These are phyloP conservation scores for Lodderomyces oxycetoniae DNA, from an alignment of 1,139 yeast genomes.

Conservation along the genomic window DNA sequence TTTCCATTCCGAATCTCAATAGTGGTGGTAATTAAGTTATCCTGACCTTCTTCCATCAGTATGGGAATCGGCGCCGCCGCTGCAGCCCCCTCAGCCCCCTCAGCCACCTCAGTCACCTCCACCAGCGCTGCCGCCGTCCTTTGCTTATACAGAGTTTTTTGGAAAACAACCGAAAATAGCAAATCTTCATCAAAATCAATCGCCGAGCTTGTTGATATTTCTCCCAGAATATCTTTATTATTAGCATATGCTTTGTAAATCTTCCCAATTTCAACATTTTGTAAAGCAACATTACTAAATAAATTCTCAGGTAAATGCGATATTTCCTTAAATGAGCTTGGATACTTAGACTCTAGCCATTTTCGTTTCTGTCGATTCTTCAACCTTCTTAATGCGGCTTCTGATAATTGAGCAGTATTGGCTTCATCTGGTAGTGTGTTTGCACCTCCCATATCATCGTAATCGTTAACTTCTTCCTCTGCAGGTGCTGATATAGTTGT, in stretches of 20 bases:
- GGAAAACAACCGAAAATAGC: conserved; percentile 34
- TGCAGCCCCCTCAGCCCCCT: no score
- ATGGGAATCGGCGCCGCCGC: no score
- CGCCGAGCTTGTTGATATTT: conserved; percentile 22
- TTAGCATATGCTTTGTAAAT: conserved; percentile 18
- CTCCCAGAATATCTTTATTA: conserved; percentile 20
- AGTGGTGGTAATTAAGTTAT: conserved; percentile 16
- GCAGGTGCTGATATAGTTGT: conserved; percentile 13
- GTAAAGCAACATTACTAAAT: conserved; percentile 31
- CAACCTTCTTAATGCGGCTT: conserved; percentile 32
- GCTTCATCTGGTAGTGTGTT: conserved; percentile 17
- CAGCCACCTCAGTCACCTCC: conserved; percentile 3
- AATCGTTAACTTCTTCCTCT: conserved; percentile 34
- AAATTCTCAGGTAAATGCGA: conserved; percentile 35
- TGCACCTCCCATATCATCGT: conserved; percentile 36
- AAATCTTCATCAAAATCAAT: conserved; percentile 39
- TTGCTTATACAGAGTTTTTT: conserved; percentile 22
- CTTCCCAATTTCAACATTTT: conserved; percentile 30
- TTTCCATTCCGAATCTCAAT: conserved; percentile 44
- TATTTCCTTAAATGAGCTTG: conserved; percentile 31
- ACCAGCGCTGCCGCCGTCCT: conserved; percentile 9
- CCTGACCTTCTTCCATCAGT: not conserved
- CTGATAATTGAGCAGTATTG: conserved; percentile 21
- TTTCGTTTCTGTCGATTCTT: conserved; percentile 28
- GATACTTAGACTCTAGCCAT: conserved; percentile 35